These are phyloP conservation scores for Vararia minispora DNA, from an alignment of 768 basidiomycete species.

Conservation along the genomic window DNA sequence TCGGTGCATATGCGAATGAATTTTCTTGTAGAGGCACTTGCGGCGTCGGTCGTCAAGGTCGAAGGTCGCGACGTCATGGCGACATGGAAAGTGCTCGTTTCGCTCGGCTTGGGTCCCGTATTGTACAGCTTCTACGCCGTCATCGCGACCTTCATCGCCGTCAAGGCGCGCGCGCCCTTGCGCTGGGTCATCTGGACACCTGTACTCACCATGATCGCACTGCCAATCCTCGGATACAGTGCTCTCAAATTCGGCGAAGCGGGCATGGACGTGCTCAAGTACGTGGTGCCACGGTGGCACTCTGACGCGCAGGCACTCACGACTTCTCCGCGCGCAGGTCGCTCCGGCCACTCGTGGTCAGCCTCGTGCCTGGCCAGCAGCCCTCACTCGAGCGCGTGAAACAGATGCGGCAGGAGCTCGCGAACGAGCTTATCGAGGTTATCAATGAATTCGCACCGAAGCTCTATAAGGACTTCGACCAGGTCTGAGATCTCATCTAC, in stretches of 20 bases:
- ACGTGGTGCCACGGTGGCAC: constrained; percentile 19
- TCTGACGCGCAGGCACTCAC: constrained; percentile 4
- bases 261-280: constrained; percentile 95
- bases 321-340: constrained; percentile 40
- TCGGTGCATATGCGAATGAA: constrained; percentile 1
- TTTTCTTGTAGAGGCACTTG: constrained; percentile 71
- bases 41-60: constrained; percentile 88
- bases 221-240: constrained; percentile 85
- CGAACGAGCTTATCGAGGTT: constrained; percentile 72
- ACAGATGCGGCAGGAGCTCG: constrained; percentile 55
- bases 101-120: constrained; percentile 75
- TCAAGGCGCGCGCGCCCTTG: constrained; percentile 50
- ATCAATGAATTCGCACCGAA: constrained; percentile 85
- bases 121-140: constrained; percentile 78
- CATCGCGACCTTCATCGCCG: constrained; percentile 60
- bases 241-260: constrained; percentile 96
- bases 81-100: constrained; percentile 94
- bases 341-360: constrained; percentile 79
- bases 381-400: constrained; percentile 67
- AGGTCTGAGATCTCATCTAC: constrained; percentile 29
- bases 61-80: constrained; percentile 88
- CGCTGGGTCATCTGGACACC: constrained; percentile 66
- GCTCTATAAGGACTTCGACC: constrained; percentile 77
- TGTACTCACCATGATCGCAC: constrained; percentile 51
- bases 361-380: constrained; percentile 82